These are phyloP conservation scores for Saccharum officinarum DNA, from an alignment of 176 grass and related monocot genomes.

Conservation along the genomic window DNA sequence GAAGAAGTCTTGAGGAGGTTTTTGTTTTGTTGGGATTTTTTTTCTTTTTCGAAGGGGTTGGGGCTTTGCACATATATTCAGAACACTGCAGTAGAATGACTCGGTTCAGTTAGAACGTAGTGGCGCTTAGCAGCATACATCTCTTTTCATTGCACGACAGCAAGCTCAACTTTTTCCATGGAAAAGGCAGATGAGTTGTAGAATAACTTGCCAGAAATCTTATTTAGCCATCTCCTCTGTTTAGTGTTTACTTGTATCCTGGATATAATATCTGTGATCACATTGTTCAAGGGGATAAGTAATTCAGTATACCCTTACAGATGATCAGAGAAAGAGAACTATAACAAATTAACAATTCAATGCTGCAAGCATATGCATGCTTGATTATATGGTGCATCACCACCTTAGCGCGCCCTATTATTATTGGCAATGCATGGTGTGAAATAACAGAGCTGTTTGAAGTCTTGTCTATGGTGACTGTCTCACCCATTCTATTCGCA, in stretches of 20 bases:
- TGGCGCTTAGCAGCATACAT: background rate
- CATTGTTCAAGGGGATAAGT: background rate
- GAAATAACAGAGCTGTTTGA: too few species aligned
- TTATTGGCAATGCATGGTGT: too few species aligned
- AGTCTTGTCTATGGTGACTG: too few species aligned
- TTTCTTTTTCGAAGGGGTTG: background rate
- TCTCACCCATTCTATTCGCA: too few species aligned
- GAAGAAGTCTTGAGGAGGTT: background rate
- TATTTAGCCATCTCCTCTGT: background rate
- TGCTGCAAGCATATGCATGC: too few species aligned
- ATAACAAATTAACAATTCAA: too few species aligned
- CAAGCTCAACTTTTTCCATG: background rate
- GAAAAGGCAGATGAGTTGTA: background rate
- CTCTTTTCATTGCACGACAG: background rate
- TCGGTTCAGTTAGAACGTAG: background rate
- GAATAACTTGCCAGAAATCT: background rate
- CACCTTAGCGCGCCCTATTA: too few species aligned
- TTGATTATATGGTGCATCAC: too few species aligned
- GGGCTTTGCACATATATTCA: background rate
- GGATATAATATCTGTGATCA: background rate
- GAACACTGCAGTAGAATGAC: constrained; percentile 1
- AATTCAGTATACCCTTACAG: too few species aligned
- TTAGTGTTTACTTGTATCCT: background rate
- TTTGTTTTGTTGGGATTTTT: background rate
- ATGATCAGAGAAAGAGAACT: too few species aligned